These are phyloP conservation scores for Taphrina flavorubra DNA, from an alignment of 1,139 yeast species.

Conservation along the genomic window DNA sequence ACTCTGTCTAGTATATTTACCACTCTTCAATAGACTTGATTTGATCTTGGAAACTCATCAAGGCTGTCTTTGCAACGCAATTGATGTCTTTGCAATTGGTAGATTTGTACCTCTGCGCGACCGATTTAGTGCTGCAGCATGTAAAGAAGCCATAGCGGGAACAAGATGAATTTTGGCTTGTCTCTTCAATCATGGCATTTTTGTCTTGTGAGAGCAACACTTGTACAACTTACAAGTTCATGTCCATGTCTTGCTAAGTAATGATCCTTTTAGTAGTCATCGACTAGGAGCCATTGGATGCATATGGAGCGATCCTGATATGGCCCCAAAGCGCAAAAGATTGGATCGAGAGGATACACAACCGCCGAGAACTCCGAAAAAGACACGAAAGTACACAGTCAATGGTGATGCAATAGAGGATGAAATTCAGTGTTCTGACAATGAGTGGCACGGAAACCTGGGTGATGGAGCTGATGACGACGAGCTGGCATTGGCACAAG, in stretches of 20 bases:
- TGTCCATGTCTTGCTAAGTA: background rate
- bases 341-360: background rate
- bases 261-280: too few relatives aligned
- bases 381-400: background rate
- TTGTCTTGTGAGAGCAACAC: too few relatives aligned
- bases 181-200: background rate
- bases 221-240: too few relatives aligned
- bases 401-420: background rate
- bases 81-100: too few relatives aligned
- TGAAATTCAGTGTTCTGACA: background rate
- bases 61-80: too few relatives aligned
- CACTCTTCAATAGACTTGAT: background rate
- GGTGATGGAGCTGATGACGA: slow-evolving; percentile 10
- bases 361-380: slow-evolving; percentile 11
- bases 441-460: background rate
- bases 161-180: slow-evolving; percentile 9
- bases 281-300: background rate
- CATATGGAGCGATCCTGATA: background rate
- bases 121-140: too few relatives aligned
- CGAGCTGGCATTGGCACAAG: slow-evolving; percentile 21
- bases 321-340: slow-evolving; percentile 13
- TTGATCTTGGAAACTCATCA: background rate
- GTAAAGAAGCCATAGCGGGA: too few relatives aligned
- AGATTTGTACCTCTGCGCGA: too few relatives aligned
- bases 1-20: background rate